A percentile compares a stretch with the other conserved stretches of the same genome.
Conservation (phyloP, 2,329 filamentous ascomycete species). For the Penicillium freii region DNA sequence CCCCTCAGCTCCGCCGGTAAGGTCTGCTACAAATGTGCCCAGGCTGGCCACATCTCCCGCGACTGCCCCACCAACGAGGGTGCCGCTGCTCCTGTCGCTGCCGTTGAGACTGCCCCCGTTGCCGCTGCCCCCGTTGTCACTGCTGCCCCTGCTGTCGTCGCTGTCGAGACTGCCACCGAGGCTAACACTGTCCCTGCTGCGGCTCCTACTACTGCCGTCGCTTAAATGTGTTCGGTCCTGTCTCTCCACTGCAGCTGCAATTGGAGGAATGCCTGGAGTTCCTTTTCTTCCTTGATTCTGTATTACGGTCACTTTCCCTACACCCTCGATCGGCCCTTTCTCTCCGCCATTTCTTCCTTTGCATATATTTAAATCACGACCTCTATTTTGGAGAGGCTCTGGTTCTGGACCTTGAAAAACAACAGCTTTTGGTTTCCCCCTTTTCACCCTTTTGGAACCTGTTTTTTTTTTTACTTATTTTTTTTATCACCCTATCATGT, state of each 20-base stretch:
- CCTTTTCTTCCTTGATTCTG: constrained; percentile 23
- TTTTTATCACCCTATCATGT: constrained; percentile 33
- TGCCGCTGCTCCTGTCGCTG: constrained; percentile 35
- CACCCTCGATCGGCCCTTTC: constrained; percentile 24
- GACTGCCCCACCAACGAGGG: constrained; percentile 77
- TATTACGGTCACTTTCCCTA: constrained; percentile 33
- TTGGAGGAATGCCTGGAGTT: neutral
- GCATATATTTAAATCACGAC: constrained; percentile 39
- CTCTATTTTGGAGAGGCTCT: constrained; percentile 20
- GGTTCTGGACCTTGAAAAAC: neutral
- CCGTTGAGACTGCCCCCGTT: constrained; percentile 24
- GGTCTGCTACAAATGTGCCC: constrained; percentile 97
- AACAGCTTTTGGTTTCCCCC: constrained; percentile 19
- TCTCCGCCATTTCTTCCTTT: constrained; percentile 33
- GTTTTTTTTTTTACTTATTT: constrained; percentile 32
- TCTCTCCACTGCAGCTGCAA: constrained; percentile 15
- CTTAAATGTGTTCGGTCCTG: constrained; percentile 33
- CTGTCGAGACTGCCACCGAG: constrained; percentile 39
- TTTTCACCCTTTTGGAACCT: constrained; percentile 23
- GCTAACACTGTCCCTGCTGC: constrained; percentile 25
- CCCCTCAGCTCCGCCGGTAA: constrained; percentile 94
- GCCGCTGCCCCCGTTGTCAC: constrained; percentile 25
- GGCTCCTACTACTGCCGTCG: constrained; percentile 45
- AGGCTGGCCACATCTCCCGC: constrained; percentile 92
- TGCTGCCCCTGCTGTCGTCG: constrained; percentile 37